Conservation (phyloP, 805 yeast genomes). For the Metschnikowia cubensis region DNA sequence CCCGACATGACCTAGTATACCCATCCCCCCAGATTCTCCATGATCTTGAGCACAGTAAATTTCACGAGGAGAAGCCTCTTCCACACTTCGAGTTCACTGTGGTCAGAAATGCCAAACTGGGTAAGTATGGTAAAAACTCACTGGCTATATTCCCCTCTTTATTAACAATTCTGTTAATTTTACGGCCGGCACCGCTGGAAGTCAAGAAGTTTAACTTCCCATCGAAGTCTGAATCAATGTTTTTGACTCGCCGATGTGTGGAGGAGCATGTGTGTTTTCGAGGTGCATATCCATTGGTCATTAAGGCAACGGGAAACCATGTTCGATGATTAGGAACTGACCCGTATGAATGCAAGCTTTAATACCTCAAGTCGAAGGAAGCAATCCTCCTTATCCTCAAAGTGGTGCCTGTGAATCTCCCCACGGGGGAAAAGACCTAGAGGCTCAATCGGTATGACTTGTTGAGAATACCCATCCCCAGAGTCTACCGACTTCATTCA, state of each 20-base stretch:
- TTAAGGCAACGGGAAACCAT: constrained; percentile 44
- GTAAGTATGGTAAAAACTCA: constrained; percentile 56
- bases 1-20: constrained; percentile 64
- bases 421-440: constrained; percentile 23
- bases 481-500: constrained; percentile 33
- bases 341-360: constrained; percentile 18
- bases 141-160: constrained; percentile 91
- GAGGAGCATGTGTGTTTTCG: constrained; percentile 53
- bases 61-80: constrained; percentile 57
- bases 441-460: constrained; percentile 38
- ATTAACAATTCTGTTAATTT: constrained; percentile 58
- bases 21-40: constrained; percentile 71
- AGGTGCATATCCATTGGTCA: constrained; percentile 58
- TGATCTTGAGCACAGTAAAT: constrained; percentile 75
- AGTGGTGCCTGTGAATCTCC: constrained; percentile 22
- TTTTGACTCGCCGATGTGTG: constrained; percentile 59
- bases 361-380: constrained; percentile 24
- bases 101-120: constrained; percentile 49
- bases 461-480: constrained; percentile 30
- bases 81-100: constrained; percentile 51
- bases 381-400: constrained; percentile 27
- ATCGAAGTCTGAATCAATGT: constrained; percentile 75
- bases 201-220: constrained; percentile 81
- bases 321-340: constrained; percentile 19
- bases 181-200: constrained; percentile 54